Evolutionary conservation across 176 grass and related monocot species (phyloP), one percentile per base, ranked within the genome.

Genomic region (Hordeum marinum): DNA sequence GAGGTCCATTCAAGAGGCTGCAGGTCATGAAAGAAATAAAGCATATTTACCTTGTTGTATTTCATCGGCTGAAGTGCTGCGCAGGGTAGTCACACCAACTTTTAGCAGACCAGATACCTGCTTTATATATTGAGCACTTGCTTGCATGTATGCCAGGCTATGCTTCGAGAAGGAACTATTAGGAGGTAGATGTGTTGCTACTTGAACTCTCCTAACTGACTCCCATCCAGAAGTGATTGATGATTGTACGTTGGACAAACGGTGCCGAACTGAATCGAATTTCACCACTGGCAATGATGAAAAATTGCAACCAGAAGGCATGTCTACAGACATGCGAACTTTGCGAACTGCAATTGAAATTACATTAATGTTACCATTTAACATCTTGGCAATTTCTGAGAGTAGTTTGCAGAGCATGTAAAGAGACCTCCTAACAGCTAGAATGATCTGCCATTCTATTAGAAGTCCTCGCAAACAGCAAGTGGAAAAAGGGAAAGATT

Each of bases 101-200:
- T 99, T 99, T 85, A 99, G 85, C 24, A 99, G 82, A 59, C 96
- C 91, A 79, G 91, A 94, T 42, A 99, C 96, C 82, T 94, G 91
- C 84, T 94, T 99, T 74, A 99, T 88, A 83, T 99, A 99, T 50
- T 94, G 91, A 57, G 96, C 96, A 85, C 96, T 95, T 76, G 96
- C 94, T 88, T 96, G 87, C 91, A 99, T 94, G 77, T 99, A 99
- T 78, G 96, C 96, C 85, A 99, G 85, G 76, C 96, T 96, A 67
- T 99, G 96, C 72, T 84, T 96, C 54, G 89, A 94, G 72, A 99
- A 96, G 12, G 96, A 94, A 85, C 90, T 96, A 63, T 91, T 92
- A 82, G 84, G 71, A 59, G 94, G 90, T 41, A 99, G 58, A 65
- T 90, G 91, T 10, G 90, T 92, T 63, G 92, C 85, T 79, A 94